These are phyloP conservation scores for Microthyrium microscopicum DNA, from an alignment of 2,329 filamentous ascomycete species.

Conservation along the genomic window DNA sequence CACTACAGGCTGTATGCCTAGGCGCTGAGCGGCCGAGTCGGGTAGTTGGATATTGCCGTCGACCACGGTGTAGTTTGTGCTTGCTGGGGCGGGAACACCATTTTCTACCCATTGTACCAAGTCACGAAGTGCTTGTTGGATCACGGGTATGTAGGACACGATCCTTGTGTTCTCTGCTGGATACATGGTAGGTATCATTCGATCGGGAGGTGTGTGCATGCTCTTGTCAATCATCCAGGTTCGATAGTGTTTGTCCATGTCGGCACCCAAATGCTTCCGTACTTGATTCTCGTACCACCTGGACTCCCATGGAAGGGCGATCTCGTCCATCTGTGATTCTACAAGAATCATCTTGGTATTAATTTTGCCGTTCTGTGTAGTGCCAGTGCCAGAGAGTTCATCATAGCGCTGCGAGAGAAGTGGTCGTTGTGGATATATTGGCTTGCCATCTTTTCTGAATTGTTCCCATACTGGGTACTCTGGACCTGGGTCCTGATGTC, in stretches of 20 bases:
- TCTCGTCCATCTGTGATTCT: slow-evolving; percentile 6
- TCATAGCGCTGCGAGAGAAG: not conserved
- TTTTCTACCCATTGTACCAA: slow-evolving; percentile 3
- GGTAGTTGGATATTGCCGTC: slow-evolving; percentile 1
- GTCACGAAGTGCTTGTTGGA: slow-evolving; percentile 3
- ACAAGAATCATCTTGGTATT: slow-evolving; percentile 7
- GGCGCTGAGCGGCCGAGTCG: not conserved
- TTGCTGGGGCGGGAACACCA: not conserved
- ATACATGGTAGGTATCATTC: no score
- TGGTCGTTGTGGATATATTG: slow-evolving; percentile 1
- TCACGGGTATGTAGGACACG: slow-evolving; percentile 2
- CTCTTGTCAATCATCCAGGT: slow-evolving; percentile 4
- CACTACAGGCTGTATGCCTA: slow-evolving; percentile 1
- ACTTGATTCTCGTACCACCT: slow-evolving; percentile 8
- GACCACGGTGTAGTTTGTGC: not conserved
- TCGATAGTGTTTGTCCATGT: slow-evolving; percentile 3
- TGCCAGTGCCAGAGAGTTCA: slow-evolving; percentile 1
- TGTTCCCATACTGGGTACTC: slow-evolving; percentile 4
- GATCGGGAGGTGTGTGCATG: slow-evolving; percentile 2
- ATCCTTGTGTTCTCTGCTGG: slow-evolving; percentile 1
- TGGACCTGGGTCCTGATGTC: not conserved
- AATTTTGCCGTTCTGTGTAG: slow-evolving; percentile 6
- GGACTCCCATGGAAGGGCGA: slow-evolving; percentile 7
- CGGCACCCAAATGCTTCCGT: slow-evolving; percentile 1
- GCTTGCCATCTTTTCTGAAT: not conserved